Percentiles rank a stretch among this genome's conserved stretches.
These are phyloP conservation scores for Casuarina cunninghamiana DNA, from an alignment of 306 rosid species.

Conservation along the genomic window DNA sequence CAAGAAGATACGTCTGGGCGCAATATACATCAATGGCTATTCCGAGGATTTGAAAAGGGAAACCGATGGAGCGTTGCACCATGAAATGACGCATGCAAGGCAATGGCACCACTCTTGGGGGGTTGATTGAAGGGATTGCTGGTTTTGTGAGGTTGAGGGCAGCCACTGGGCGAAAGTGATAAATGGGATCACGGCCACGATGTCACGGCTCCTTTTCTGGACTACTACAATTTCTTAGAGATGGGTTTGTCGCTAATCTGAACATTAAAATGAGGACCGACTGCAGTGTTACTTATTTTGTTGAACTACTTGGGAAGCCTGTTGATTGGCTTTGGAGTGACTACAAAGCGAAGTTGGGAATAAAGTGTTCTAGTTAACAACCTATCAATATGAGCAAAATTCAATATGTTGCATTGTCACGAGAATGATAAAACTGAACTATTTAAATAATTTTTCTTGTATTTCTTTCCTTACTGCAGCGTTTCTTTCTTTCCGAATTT, in stretches of 20 bases:
- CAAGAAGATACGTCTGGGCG: slow-evolving; percentile 33
- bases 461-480: no score
- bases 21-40: slow-evolving; percentile 19
- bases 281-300: slow-evolving; percentile 41
- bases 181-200: slow-evolving; percentile 44
- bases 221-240: slow-evolving; percentile 33
- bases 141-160: slow-evolving; percentile 49
- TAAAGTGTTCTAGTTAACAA: no score
- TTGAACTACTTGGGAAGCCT: slow-evolving; percentile 39
- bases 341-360: slow-evolving; percentile 43
- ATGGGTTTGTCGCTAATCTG: slow-evolving; percentile 50
- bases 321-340: slow-evolving; percentile 48
- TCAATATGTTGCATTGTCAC: background rate
- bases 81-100: slow-evolving; percentile 46
- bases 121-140: slow-evolving; percentile 45
- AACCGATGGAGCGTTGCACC: slow-evolving; percentile 35
- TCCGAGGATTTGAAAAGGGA: slow-evolving; percentile 30
- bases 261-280: slow-evolving; percentile 38
- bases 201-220: slow-evolving; percentile 41
- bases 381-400: background rate
- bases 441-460: background rate
- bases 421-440: background rate
- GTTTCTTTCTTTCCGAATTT: no score
- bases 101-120: slow-evolving; percentile 25
- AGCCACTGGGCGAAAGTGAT: slow-evolving; percentile 26